Conservation (phyloP, 805 yeast species). For the Starmerella stellata region DNA sequence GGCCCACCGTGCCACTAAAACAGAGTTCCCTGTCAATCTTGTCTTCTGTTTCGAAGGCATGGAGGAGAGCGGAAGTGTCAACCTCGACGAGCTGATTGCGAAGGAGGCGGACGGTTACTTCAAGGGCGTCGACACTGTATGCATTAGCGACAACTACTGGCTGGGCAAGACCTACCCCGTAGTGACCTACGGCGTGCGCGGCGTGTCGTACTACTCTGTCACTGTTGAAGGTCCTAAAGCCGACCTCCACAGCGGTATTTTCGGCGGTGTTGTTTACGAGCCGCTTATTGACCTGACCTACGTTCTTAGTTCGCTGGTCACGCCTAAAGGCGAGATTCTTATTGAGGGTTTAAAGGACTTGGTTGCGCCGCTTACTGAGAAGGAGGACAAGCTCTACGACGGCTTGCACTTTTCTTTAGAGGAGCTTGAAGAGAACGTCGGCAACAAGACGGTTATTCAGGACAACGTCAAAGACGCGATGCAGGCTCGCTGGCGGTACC, state of each 20-base stretch:
- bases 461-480: slow-evolving; percentile 65
- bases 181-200: slow-evolving; percentile 92
- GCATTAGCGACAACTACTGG: slow-evolving; percentile 97
- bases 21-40: slow-evolving; percentile 85
- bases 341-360: slow-evolving; percentile 81
- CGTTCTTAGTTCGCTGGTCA: slow-evolving; percentile 61
- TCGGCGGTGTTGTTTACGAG: slow-evolving; percentile 94
- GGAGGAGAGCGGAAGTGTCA: slow-evolving; percentile 96
- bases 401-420: slow-evolving; percentile 66
- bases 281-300: slow-evolving; percentile 87
- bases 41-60: slow-evolving; percentile 92
- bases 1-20: slow-evolving; percentile 69
- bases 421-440: slow-evolving; percentile 76
- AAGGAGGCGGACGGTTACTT: slow-evolving; percentile 65
- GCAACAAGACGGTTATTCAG: slow-evolving; percentile 68
- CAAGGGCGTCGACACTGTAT: slow-evolving; percentile 79
- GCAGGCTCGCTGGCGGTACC: slow-evolving; percentile 98
- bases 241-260: slow-evolving; percentile 90
- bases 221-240: slow-evolving; percentile 81
- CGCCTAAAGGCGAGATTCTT: slow-evolving; percentile 60
- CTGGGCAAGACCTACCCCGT: slow-evolving; percentile 94
- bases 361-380: slow-evolving; percentile 82
- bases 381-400: slow-evolving; percentile 64
- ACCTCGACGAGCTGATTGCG: slow-evolving; percentile 68
- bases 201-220: slow-evolving; percentile 83